Base-by-base conservation (phyloP, 495 filamentous ascomycete species). In the Pyrenopolyporus hunteri region DNA sequence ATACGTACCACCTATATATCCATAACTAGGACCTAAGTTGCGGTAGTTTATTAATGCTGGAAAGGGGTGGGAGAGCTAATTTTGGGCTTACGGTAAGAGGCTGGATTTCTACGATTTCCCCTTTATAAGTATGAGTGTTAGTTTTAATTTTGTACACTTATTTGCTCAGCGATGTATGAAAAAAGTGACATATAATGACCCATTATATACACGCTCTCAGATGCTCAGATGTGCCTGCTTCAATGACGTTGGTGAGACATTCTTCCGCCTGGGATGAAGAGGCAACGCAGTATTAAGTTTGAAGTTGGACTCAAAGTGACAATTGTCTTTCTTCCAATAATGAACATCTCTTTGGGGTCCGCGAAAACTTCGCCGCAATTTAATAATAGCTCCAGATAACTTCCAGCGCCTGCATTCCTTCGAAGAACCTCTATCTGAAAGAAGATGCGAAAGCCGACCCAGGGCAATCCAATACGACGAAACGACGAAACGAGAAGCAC, bases 391-490 rank as follows among this genome's bases (percentile, higher is more conserved):
- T 43, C n/a, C 28, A 33, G 39, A 37, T 25, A 36, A 42, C 22
- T 35, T 46, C 19, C 10, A 36, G 42, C 7, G 35, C 19, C 20
- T 32, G 28, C 4, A 29, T 19, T 58, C 33, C 26, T 13, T 31
- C 25, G 25, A 33, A 25, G 47, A 54, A 42, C 31, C 44, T 64
- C 43, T 59, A 59, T 52, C 52, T 43, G 22, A 50, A 50, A 42
- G 40, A 57, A 59, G 9, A 66, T 61, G 57, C 47, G 52, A 61
- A 59, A 43, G 36, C 25, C 16, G 32, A n/a, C 50, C 31, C 14
- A 29, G 32, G 9, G 40, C 10, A 29, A 52, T 48, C 51, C 36
- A 54, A 53, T 28, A 40, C 26, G 8, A 29, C 29, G 35, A 33
- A 49, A 13, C 17, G 28, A 47, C 22, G 44, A 6, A 14, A 28